Evolutionary conservation across 164 flowering plant genomes (phyloP), one percentile per base, ranked within the genome.

Genomic region (Hamamelis virginiana): DNA sequence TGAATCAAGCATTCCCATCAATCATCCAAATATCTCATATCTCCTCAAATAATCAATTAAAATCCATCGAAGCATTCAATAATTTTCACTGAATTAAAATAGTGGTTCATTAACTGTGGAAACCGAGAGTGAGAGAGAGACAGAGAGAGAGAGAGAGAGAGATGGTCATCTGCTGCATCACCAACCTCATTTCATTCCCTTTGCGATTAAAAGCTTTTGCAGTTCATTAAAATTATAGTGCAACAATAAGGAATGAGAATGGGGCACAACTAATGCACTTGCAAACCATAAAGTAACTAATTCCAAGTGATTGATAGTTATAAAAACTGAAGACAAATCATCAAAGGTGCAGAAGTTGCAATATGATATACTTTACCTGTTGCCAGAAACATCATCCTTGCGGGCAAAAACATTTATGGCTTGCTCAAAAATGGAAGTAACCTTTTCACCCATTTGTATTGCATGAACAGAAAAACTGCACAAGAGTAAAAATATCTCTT

Each of bases 381-480:
- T 73, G 62, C 70, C 79, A 53, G 84, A 82, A 13, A 86, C 73
- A 78, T 89, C 83, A 77, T 92, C 97, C 76, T 80, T 89, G 70
- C 91, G 91, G 18, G 91, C 83, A 21, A 90, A 69, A 69, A 87
- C 88, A 68, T 80, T 78, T 70, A 91, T 86, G 55, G 97, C 98
- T 70, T 69, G 91, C 81, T 92, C 97, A 80, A 95, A 88, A 52
- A 91, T 73, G 53, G 91, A 82, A n/a, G 96, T 85, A 41, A 95
- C 97, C 74, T 86, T 92, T 80, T 91, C 98, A 46, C 86, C 90
- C 97, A 89, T 91, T 74, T 89, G 84, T 60, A 95, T 86, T 41
- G 97, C 97, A 81, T 92, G 97, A 74, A 95, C 97, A 73, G 97
- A 95, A 68, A 91, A 89, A 72, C 98, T 95, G 90, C 87, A 88